phyloP scores from a whole-genome alignment of 148 eudicot species.

The Silene uniflora region DNA sequence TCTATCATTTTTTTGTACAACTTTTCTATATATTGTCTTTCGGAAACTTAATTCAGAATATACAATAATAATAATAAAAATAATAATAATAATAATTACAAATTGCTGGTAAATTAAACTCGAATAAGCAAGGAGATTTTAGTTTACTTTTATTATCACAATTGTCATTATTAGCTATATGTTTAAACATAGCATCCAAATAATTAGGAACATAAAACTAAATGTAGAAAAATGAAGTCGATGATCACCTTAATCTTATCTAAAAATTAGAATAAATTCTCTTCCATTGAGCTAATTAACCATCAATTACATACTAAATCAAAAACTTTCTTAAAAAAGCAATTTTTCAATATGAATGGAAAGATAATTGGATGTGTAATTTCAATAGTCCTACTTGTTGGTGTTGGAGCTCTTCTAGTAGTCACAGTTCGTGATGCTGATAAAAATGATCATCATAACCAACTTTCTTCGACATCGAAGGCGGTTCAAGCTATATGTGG shows the following conservation, averaged over 20 bases:
- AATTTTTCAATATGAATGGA: constrained; percentile 26
- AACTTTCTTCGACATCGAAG: constrained; percentile 33
- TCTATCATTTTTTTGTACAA: not conserved
- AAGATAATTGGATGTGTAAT: constrained; percentile 37
- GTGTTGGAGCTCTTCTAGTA: constrained; percentile 37
- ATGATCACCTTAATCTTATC: not conserved
- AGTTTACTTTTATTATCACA: not conserved
- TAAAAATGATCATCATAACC: not conserved
- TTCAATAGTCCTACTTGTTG: constrained; percentile 40
- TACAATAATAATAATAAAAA: too few relatives aligned
- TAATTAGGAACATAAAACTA: constrained; percentile 2
- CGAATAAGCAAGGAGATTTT: not conserved
- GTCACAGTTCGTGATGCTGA: constrained; percentile 18
- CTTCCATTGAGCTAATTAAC: constrained; percentile 15
- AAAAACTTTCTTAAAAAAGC: constrained; percentile 8
- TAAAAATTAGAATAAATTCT: not conserved
- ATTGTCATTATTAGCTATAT: not conserved
- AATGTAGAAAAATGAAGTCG: constrained; percentile 7
- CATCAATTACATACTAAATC: constrained; percentile 5
- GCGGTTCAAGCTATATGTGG: constrained; percentile 42
- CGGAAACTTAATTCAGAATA: not conserved
- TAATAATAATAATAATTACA: constrained; percentile 12
- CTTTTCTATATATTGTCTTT: not conserved
- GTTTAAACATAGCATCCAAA: constrained; percentile 10
- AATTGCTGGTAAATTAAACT: not conserved